Evolutionary conservation across 306 rosid genomes (phyloP).

Genomic region (Clitoria ternatea): DNA sequence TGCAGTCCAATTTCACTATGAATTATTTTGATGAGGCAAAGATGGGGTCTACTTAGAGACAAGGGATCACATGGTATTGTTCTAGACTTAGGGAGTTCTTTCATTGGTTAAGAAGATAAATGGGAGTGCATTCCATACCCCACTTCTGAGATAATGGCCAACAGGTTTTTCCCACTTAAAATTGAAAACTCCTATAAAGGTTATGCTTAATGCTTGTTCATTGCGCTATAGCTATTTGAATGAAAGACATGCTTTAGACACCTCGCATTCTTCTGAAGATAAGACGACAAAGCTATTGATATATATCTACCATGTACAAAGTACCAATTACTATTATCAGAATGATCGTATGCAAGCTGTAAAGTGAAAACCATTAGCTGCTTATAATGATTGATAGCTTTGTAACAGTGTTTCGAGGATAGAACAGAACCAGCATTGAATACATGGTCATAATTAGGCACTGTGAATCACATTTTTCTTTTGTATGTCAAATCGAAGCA

Average conservation of each 20-base stretch:
- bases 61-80: slow-evolving; percentile 26
- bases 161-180: background rate
- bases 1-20: background rate
- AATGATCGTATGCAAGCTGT: too few species aligned
- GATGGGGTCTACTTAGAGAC: background rate
- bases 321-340: too few species aligned
- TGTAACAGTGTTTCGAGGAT: too few species aligned
- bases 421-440: too few species aligned
- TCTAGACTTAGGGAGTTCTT: slow-evolving; percentile 1
- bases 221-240: background rate
- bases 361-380: too few species aligned
- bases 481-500: too few species aligned
- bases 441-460: too few species aligned
- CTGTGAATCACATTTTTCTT: too few species aligned
- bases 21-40: background rate
- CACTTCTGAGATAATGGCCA: background rate
- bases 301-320: too few species aligned
- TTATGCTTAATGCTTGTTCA: background rate
- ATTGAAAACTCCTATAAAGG: background rate
- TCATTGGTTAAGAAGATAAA: background rate
- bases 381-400: too few species aligned
- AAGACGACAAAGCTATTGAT: background rate
- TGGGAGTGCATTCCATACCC: background rate
- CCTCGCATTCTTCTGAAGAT: background rate
- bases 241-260: slow-evolving; percentile 27